phyloP scores from a whole-genome alignment of 2,329 filamentous ascomycete species.

The Colletotrichum kahawae region DNA sequence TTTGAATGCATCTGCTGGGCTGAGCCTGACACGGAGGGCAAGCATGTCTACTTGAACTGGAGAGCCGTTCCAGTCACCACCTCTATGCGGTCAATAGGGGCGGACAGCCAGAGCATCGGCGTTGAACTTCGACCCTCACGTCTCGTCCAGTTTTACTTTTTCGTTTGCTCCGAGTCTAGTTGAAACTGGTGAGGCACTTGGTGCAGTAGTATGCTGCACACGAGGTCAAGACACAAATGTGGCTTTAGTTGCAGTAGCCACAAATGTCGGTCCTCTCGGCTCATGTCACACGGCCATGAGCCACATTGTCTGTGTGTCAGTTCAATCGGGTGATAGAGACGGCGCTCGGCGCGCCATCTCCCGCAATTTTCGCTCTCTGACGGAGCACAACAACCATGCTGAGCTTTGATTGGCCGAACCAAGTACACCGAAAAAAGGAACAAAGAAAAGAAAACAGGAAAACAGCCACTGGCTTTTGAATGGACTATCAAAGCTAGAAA shows the following conservation, averaged over 20 bases:
- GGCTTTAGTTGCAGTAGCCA: not conserved
- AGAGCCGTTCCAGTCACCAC: not conserved
- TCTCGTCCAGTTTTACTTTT: not conserved
- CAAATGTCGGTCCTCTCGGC: not conserved
- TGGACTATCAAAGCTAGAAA: not conserved
- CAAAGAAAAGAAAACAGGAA: not conserved
- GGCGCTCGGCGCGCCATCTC: not conserved
- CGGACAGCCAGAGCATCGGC: not conserved
- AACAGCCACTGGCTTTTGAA: not conserved
- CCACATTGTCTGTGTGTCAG: not conserved
- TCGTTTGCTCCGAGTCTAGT: not conserved
- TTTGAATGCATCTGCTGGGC: not conserved
- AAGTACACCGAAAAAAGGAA: not conserved
- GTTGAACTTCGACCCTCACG: not conserved
- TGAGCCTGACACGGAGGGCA: not conserved
- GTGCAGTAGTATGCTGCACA: not conserved
- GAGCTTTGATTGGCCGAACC: not conserved
- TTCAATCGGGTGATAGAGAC: not conserved
- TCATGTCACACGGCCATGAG: not conserved
- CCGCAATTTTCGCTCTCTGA: not conserved
- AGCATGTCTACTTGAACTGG: not conserved
- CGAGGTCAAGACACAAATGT: not conserved
- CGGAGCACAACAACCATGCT: not conserved
- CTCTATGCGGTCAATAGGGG: not conserved
- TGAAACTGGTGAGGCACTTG: not conserved